Evolutionary conservation across 2,329 filamentous ascomycete species (phyloP).

Genomic region (Alternaria angustiovoidea): DNA sequence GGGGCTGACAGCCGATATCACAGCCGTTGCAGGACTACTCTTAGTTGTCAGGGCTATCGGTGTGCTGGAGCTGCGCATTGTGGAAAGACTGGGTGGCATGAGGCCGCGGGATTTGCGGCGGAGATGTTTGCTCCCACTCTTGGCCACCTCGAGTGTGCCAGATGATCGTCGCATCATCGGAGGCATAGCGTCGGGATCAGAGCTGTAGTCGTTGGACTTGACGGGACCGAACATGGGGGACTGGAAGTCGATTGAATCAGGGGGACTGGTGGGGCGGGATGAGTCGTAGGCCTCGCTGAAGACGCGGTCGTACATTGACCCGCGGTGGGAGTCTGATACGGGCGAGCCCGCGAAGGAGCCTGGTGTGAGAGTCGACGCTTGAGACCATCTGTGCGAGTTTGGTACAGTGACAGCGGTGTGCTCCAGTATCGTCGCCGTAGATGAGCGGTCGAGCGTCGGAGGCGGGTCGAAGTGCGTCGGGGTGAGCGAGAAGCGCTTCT

Average conservation of each 20-base stretch:
- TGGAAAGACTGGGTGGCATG: constrained; percentile 40
- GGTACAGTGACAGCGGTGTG: constrained; percentile 68
- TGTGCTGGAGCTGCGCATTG: constrained; percentile 44
- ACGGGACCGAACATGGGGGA: constrained; percentile 67
- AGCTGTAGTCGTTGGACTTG: constrained; percentile 32
- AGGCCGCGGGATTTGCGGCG: constrained; percentile 38
- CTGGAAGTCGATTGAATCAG: constrained; percentile 68
- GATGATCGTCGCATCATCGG: constrained; percentile 9
- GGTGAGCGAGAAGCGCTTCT: constrained; percentile 73
- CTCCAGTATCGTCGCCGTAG: constrained; percentile 68
- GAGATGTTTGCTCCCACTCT: constrained; percentile 16
- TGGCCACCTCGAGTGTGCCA: constrained; percentile 10
- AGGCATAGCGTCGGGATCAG: constrained; percentile 24
- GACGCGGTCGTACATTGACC: constrained; percentile 78
- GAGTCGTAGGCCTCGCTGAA: constrained; percentile 68
- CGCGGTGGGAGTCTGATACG: constrained; percentile 72
- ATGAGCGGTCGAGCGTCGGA: constrained; percentile 55
- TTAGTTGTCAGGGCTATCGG: constrained; percentile 45
- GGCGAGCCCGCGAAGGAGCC: constrained; percentile 86
- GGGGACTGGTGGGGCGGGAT: constrained; percentile 80
- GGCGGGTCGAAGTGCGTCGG: constrained; percentile 59
- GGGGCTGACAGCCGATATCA: constrained; percentile 44
- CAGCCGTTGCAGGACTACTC: constrained; percentile 44
- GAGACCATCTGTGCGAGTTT: constrained; percentile 68
- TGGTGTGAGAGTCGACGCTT: constrained; percentile 68